A percentile compares a stretch with the other conserved stretches of the same genome.
These are phyloP conservation scores for Chenopodium suecicum DNA, from an alignment of 148 eudicot genomes.

Conservation along the genomic window DNA sequence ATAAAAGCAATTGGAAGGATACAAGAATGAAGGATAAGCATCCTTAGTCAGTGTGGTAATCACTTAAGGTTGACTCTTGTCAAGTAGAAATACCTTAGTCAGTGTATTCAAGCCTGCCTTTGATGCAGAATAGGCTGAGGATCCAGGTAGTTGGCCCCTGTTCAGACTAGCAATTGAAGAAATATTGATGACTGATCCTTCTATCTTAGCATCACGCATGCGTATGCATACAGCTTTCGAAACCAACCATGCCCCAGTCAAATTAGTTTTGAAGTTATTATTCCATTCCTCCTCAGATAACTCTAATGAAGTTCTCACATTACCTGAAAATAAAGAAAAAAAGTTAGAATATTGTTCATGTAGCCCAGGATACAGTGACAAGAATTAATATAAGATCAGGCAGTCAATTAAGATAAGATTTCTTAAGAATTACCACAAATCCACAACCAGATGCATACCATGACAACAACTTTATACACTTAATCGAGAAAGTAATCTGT, in stretches of 20 bases:
- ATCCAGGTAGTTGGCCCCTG: conserved; percentile 49
- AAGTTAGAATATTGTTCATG: not conserved
- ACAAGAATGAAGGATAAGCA: not conserved
- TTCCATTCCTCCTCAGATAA: conserved; percentile 71
- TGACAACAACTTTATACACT: not conserved
- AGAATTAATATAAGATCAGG: not conserved
- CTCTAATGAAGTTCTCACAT: conserved; percentile 39
- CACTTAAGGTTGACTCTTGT: not conserved
- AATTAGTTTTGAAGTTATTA: conserved; percentile 43
- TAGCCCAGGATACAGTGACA: not conserved
- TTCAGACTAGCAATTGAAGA: conserved; percentile 55
- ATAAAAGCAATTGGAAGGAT: not conserved
- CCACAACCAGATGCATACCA: not conserved
- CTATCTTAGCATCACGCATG: conserved; percentile 55
- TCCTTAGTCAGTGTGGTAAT: not conserved
- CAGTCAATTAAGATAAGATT: too few species aligned
- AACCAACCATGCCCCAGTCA: conserved; percentile 67
- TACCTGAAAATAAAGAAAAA: conserved; percentile 34
- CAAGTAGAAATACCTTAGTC: conserved; percentile 44
- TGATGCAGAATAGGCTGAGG: conserved; percentile 53
- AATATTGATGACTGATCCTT: conserved; percentile 66
- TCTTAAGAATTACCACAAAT: not conserved
- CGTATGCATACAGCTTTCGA: conserved; percentile 52
- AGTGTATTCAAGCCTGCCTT: conserved; percentile 48
- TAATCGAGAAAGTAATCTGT: not conserved